Conservation (phyloP, 495 filamentous ascomycete species). For the Aspergillus funiculosus region DNA sequence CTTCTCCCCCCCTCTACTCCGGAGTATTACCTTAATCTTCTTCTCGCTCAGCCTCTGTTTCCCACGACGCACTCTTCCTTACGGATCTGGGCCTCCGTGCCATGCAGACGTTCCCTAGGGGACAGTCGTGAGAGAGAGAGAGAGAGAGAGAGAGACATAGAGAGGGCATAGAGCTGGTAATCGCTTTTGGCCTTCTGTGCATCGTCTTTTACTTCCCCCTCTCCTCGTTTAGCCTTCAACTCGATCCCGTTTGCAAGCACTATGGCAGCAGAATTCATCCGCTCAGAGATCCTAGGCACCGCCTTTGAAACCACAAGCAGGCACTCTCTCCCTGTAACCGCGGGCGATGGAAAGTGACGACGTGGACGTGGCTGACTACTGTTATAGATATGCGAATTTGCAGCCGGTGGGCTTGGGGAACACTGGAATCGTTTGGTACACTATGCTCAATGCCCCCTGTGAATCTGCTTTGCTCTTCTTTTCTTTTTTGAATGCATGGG, state of each 20-base stretch:
- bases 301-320: conserved; percentile 99
- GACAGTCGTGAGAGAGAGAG: background rate
- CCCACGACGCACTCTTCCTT: background rate
- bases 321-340: conserved; percentile 24
- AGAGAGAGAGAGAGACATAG: no score
- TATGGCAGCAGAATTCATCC: conserved; percentile 69
- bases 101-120: background rate
- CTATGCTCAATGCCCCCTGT: conserved; percentile 4
- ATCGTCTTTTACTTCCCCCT: background rate
- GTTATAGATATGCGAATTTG: conserved; percentile 86
- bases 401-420: conserved; percentile 98
- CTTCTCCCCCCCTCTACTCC: background rate
- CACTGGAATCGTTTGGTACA: conserved; percentile 93
- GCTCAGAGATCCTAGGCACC: conserved; percentile 97
- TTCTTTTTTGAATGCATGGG: no score
- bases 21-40: no score
- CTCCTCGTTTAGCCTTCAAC: no score
- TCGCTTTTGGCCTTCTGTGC: background rate
- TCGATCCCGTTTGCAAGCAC: background rate
- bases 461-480: background rate
- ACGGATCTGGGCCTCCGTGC: background rate
- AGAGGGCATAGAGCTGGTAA: background rate
- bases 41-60: background rate
- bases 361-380: no score
- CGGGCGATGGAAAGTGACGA: background rate